Conservation (phyloP, 306 rosid species). For the Trichosanthes cucumerina region DNA sequence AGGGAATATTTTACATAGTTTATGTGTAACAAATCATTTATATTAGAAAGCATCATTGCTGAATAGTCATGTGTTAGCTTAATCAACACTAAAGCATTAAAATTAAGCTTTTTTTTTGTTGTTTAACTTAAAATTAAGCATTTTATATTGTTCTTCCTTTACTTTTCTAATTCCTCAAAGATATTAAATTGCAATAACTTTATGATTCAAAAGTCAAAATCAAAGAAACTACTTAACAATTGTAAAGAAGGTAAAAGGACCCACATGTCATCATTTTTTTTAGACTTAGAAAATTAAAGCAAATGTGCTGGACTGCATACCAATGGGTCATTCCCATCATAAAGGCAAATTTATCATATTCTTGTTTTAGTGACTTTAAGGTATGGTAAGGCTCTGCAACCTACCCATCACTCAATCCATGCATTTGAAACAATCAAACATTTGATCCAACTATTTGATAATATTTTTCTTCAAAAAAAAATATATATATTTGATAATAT, state of each 20-base stretch:
- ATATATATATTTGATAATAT: too few species aligned
- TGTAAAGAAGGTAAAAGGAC: background rate
- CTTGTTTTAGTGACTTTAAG: background rate
- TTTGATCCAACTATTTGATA: background rate
- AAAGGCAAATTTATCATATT: background rate
- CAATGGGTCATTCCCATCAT: background rate
- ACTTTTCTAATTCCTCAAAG: background rate
- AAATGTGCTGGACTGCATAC: background rate
- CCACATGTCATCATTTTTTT: background rate
- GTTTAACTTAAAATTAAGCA: too few species aligned
- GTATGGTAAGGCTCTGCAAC: background rate
- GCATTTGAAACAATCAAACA: background rate
- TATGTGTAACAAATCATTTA: too few species aligned
- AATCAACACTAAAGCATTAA: too few species aligned
- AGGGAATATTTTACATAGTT: too few species aligned
- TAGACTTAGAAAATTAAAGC: background rate
- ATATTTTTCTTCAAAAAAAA: background rate
- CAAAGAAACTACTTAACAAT: background rate
- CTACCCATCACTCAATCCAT: background rate
- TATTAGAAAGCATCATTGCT: too few species aligned
- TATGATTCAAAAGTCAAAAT: background rate
- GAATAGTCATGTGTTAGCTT: too few species aligned
- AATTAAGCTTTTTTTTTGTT: too few species aligned
- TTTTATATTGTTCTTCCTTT: background rate
- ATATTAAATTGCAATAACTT: background rate